Evolutionary conservation across 441 rosid species (phyloP), one percentile per base, ranked within the genome.

Genomic region (Macaranga tanarius): DNA sequence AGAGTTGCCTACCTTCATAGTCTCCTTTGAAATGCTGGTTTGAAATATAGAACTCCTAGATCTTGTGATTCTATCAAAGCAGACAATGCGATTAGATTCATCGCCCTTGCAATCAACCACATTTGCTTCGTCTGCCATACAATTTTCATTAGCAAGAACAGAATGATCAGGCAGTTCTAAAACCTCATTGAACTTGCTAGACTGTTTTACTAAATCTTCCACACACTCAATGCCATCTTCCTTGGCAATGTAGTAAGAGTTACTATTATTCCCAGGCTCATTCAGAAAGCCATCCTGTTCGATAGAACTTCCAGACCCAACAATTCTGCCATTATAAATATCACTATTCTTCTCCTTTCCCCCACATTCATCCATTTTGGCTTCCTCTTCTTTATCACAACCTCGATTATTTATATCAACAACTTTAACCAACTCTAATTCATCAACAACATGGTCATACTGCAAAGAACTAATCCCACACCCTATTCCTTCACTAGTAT

Each of bases 401-500:
- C 50, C 69, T 65, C 57, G 72, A 75, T 75, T 79, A 75, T 73
- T 72, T 71, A 77, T 66, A 34, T 81, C 67, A 68, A 34, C 71
- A 76, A 82, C 73, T 71, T 81, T 77, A 69, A 69, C 78, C 73
- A 80, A 64, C 54, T 76, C 82, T 62, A 66, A 70, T 69, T 76
- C 77, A 77, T 67, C 70, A 73, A 67, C 70, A 75, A 67, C 70
- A 73, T 73, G 80, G 61, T 76, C 86, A 76, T 71, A 78, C 81
- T 62, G 85, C 57, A 82, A 66, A 68, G 84, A 73, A 73, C 82
- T 83, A 77, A 85, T 84, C 79, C 59, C 82, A 75, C 81, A 71
- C 62, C 79, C 81, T 67, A 66, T 72, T 75, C 58, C 45, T 76
- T 77, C 73, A 72, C 67, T 48, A 19, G 64, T 73, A 65, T 73